Base-by-base conservation (phyloP, 352 stramenopile genomes). In the Phytophthora europaea region DNA sequence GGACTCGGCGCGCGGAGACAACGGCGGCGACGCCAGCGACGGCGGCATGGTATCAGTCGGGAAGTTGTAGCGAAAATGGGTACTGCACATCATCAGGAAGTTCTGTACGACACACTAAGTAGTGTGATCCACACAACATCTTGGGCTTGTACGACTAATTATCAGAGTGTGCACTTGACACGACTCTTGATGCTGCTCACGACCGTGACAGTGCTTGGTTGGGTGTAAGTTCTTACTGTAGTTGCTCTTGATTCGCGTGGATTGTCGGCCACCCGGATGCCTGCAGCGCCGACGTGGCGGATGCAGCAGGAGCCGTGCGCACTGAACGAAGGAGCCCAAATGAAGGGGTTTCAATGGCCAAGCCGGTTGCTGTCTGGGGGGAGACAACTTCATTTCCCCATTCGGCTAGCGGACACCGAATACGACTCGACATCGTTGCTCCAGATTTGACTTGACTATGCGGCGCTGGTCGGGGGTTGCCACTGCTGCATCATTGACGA, bases 311-410 rank as follows among this genome's bases (percentile, higher is more conserved):
- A 61, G 34, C 22, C 31, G 8, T 8, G 22, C 6, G 45, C 33
- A 59, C 60, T 54, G 50, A 45, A 47, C 10, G 48, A 67, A 65
- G 57, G 65, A 72, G 51, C 58, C 65, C 48, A 72, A 72, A 72
- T 57, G 57, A 66, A 66, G 50, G 34, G 47, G 38, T 28, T 50
- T 48, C n/a, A 13, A 22, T 48, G 40, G 40, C 5, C 40, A n/a
- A 43, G 34, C 28, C 45, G 28, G 15, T 56, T 43, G 51, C 36
- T 54, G 18, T 20, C 18, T 20, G 0, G 18, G 45, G 9, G 13
- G 45, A 3, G 45, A 18, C 2, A 2, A 16, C 15, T 16, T 61
- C 65, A 72, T 15, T 61, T 53, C 59, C 34, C 65, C 67, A 66
- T 67, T 72, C 57, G 58, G 33, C 38, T 55, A 13, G 16, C 38